These are phyloP conservation scores for Botrytis hyacinthi DNA, from an alignment of 2,329 filamentous ascomycete genomes.

Conservation along the genomic window DNA sequence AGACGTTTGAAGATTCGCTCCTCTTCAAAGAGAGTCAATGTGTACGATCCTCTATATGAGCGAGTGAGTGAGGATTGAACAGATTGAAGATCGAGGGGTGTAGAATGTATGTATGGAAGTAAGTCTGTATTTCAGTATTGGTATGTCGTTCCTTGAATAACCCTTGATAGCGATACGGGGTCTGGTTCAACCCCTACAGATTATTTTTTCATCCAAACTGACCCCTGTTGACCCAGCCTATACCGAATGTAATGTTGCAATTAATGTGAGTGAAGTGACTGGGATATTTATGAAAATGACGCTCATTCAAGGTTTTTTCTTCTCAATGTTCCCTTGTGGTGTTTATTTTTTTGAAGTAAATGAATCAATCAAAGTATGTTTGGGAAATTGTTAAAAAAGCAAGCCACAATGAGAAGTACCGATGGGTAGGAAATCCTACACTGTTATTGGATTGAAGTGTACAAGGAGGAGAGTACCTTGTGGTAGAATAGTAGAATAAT, in stretches of 20 bases:
- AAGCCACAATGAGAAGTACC: neutral
- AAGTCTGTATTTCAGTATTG: neutral
- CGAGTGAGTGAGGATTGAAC: neutral
- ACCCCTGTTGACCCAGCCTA: neutral
- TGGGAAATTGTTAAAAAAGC: neutral
- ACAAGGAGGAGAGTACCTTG: too few species aligned
- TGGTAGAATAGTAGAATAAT: neutral
- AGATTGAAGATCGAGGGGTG: neutral
- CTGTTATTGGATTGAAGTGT: too few species aligned
- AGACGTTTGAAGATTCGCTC: neutral
- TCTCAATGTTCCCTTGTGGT: neutral
- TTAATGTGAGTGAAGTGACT: neutral
- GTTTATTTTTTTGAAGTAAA: neutral
- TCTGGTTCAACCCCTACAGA: neutral
- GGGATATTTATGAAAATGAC: slow-evolving; percentile 5
- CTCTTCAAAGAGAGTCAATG: neutral
- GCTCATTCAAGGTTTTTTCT: neutral
- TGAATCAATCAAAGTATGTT: neutral
- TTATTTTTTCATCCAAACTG: neutral
- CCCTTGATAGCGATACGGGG: slow-evolving; percentile 16
- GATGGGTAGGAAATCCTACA: neutral
- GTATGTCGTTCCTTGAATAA: slow-evolving; percentile 1
- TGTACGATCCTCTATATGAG: neutral
- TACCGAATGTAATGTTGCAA: neutral
- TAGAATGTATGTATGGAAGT: neutral